Percentiles rank a stretch among this genome's conserved stretches.
Evolutionary conservation across 495 filamentous ascomycete genomes (phyloP).

Genomic region (Thermochaetoides thermophila): DNA sequence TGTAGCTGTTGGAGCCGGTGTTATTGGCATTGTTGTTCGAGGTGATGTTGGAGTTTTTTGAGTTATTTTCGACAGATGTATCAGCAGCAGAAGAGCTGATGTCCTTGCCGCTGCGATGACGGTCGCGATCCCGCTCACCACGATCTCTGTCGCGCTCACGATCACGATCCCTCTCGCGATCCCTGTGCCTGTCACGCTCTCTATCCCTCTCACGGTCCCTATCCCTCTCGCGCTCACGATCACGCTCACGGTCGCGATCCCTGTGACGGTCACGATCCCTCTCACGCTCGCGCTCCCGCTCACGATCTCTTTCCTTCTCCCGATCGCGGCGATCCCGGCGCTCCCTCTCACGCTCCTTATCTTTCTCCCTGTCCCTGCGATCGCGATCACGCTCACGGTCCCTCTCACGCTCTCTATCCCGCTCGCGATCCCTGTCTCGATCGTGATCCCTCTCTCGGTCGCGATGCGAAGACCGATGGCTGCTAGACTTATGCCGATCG

Average conservation of each 20-base stretch:
- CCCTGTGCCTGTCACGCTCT: constrained; percentile 26
- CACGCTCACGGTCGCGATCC: constrained; percentile 21
- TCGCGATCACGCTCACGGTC: constrained; percentile 30
- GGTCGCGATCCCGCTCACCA: constrained; percentile 26
- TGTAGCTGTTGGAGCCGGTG: too few relatives aligned
- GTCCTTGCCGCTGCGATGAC: constrained; percentile 38
- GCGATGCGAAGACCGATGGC: neutral
- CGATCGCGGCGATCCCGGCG: constrained; percentile 26
- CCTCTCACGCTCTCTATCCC: constrained; percentile 17
- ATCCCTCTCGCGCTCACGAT: constrained; percentile 34
- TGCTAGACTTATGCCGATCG: neutral
- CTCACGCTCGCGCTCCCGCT: constrained; percentile 17
- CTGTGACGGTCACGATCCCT: constrained; percentile 23
- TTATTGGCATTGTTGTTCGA: constrained; percentile 1
- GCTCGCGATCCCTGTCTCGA: constrained; percentile 24
- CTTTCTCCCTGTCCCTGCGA: constrained; percentile 28
- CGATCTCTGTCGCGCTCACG: constrained; percentile 33
- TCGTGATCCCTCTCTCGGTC: constrained; percentile 26
- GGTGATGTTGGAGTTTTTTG: neutral
- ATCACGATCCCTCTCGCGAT: constrained; percentile 15
- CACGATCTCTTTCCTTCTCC: constrained; percentile 19
- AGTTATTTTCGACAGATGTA: constrained; percentile 20
- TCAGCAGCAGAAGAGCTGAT: constrained; percentile 6
- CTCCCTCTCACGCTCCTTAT: constrained; percentile 33
- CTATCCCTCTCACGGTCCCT: constrained; percentile 20